Base-by-base conservation (phyloP, 140 eudicot species). In the Anethum foeniculum region DNA sequence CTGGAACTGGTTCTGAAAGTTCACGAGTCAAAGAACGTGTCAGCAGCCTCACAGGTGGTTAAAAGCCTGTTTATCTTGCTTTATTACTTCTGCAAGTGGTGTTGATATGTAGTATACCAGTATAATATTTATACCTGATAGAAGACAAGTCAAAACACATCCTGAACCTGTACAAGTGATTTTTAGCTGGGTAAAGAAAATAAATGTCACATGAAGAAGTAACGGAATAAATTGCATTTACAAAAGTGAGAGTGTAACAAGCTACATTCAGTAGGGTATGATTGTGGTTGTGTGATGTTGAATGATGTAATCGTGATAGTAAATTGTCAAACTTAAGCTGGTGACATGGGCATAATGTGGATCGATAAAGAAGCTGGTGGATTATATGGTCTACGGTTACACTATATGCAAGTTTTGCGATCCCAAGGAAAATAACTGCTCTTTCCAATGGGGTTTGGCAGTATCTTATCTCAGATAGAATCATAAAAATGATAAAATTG, bases 1-100 rank as follows among this genome's bases (percentile, higher is more conserved):
- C 98, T 80, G 96, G 91, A 88, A 87, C 91, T 67, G 86, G 87
- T 80, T 76, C 80, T 80, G 83, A 85, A 58, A 80, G 74, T 80
- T 81, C 91, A 81, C 80, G 83, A 84, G 82, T 84, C 12, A 83
- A 88, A 85, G 96, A 90, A 64, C 97, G 98, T 58, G 85, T 86
- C 58, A 85, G 85, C 82, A 88, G 87, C 64, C 93, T 95, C 62
- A 81, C 93, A 85, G 98, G 99, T 95, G 21, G 38, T 21, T 67
- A 27, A 5, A 41, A 36, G 6, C 8, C 30, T 41, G 30, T 43
- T n/a, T 41, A 23, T 73, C 54, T 73, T 43, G 54, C 54, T 73
- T 73, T 73, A 41, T 43, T 43, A 73, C 21, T n/a, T 73, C 54
- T 72, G 6, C 23, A 38, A 8, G 23, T 19, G 52, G 47, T 43